Evolutionary conservation across 768 basidiomycete species (phyloP).

Genomic region (Hemileccinum rubropunctum): DNA sequence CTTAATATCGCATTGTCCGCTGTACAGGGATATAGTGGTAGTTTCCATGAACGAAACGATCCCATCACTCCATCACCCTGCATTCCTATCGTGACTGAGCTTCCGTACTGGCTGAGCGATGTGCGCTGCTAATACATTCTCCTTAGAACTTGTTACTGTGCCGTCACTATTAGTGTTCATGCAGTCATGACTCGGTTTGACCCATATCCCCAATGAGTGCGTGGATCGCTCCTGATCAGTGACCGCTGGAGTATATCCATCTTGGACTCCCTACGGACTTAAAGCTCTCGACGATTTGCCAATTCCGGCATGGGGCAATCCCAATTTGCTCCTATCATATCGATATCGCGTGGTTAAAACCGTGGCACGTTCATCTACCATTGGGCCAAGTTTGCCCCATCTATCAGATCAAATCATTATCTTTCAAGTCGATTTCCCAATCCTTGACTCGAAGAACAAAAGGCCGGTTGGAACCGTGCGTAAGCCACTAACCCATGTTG

Average conservation of each 20-base stretch:
- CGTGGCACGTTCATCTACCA: neutral
- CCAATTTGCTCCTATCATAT: neutral
- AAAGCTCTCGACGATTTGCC: neutral
- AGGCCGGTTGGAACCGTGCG: neutral
- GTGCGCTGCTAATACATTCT: conserved; percentile 8
- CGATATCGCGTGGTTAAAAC: conserved; percentile 1
- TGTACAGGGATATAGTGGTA: conserved; percentile 18
- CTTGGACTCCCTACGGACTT: neutral
- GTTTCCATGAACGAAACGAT: conserved; percentile 9
- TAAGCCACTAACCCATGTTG: neutral
- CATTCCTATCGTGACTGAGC: conserved; percentile 13
- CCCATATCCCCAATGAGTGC: neutral
- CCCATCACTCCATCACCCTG: conserved; percentile 1
- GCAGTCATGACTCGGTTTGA: conserved; percentile 6
- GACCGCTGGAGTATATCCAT: no score
- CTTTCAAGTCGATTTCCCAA: conserved; percentile 4
- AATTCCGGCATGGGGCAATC: conserved; percentile 5
- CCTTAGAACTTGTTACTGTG: neutral
- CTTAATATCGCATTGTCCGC: conserved; percentile 24
- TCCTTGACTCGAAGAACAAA: conserved; percentile 4
- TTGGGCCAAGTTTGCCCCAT: neutral
- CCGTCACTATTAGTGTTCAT: neutral
- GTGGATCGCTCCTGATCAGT: conserved; percentile 7
- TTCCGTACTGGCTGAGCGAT: conserved; percentile 1
- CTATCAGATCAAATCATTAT: conserved; percentile 8